phyloP scores from a whole-genome alignment of 78 protist genomes.

The Guillardia theta region DNA sequence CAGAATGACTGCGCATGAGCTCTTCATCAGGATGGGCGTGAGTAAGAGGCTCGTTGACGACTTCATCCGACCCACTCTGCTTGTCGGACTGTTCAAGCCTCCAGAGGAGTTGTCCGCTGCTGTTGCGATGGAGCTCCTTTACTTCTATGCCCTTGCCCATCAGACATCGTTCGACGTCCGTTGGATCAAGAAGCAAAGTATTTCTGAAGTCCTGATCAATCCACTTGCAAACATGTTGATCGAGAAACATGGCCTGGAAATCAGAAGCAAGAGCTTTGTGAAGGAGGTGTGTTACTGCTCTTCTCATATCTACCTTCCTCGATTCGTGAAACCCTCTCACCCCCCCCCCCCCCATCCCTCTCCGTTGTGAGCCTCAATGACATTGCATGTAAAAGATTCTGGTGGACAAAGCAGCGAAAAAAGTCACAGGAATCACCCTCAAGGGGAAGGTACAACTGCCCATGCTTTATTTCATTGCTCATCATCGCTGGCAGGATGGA shows the following conservation, averaged over 20 bases:
- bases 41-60: slow-evolving; percentile 24
- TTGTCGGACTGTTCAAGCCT: slow-evolving; percentile 55
- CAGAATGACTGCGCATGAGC: slow-evolving; percentile 52
- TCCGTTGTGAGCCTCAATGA: too few relatives aligned
- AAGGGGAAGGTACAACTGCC: too few relatives aligned
- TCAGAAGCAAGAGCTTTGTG: too few relatives aligned
- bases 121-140: slow-evolving; percentile 37
- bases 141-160: slow-evolving; percentile 52
- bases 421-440: too few relatives aligned
- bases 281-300: too few relatives aligned
- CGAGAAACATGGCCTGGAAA: background rate
- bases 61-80: slow-evolving; percentile 40
- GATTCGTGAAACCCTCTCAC: too few relatives aligned
- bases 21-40: slow-evolving; percentile 34
- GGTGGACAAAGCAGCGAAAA: too few relatives aligned
- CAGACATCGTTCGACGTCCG: slow-evolving; percentile 49
- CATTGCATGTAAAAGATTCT: too few relatives aligned
- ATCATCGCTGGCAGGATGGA: too few relatives aligned
- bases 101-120: slow-evolving; percentile 49
- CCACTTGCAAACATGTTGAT: background rate
- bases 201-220: background rate
- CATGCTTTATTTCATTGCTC: too few relatives aligned
- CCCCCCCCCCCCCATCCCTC: too few relatives aligned
- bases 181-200: background rate
- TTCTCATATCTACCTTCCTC: too few relatives aligned